phyloP scores from a whole-genome alignment of 108 stramenopile species.

The Skeletonema tropicum region DNA sequence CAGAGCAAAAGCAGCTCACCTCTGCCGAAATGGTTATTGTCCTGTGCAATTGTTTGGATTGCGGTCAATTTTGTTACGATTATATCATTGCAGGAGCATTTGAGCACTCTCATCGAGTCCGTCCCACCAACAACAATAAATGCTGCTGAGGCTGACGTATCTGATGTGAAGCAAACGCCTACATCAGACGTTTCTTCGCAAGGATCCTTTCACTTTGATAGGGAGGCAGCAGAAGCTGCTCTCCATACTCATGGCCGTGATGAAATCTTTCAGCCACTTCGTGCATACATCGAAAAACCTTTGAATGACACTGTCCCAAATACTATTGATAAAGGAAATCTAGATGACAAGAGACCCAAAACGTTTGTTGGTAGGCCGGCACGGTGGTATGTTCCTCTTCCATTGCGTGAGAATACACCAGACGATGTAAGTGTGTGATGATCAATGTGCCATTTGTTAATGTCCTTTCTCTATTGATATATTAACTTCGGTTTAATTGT shows the following conservation, averaged over 20 bases:
- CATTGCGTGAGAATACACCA: conserved; percentile 59
- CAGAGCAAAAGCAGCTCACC: neutral
- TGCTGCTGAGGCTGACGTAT: neutral
- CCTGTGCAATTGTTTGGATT: neutral
- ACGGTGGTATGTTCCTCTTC: conserved; percentile 60
- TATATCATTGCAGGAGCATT: conserved; percentile 4
- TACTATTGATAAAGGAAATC: conserved; percentile 53
- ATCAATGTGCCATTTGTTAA: neutral
- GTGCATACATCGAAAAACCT: conserved; percentile 62
- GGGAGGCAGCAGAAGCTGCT: conserved; percentile 28
- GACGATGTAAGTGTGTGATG: conserved; percentile 40
- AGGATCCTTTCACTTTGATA: conserved; percentile 11
- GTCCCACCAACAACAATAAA: neutral
- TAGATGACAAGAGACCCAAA: conserved; percentile 39
- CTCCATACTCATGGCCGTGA: conserved; percentile 25
- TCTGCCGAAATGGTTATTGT: neutral
- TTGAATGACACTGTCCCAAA: conserved; percentile 58
- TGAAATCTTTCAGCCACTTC: conserved; percentile 47
- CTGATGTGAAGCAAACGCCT: neutral
- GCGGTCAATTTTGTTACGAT: neutral
- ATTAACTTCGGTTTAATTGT: neutral
- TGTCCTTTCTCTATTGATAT: neutral
- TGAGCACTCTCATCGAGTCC: neutral
- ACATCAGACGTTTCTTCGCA: neutral
- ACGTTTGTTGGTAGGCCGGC: conserved; percentile 53